These are phyloP conservation scores for Chimonanthus salicifolius DNA, from an alignment of 164 flowering plant species.

Conservation along the genomic window DNA sequence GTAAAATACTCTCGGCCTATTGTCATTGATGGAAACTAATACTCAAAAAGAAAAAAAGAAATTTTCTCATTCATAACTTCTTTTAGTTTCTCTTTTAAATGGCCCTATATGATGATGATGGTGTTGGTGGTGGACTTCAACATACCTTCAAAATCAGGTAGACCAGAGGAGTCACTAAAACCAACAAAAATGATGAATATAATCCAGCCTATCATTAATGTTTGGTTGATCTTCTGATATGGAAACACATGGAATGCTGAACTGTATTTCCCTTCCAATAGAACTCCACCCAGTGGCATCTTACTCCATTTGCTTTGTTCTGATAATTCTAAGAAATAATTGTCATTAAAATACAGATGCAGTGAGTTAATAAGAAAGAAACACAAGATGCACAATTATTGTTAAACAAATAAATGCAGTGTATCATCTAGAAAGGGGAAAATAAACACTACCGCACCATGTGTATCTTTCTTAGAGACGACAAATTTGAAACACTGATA, in stretches of 20 bases:
- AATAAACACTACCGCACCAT: no score
- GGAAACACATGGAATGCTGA: conserved; percentile 11
- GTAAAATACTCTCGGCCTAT: not conserved
- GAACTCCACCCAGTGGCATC: conserved; percentile 5
- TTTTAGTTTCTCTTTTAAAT: no score
- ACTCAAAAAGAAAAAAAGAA: no score
- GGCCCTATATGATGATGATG: no score
- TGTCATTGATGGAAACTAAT: not conserved
- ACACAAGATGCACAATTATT: no score
- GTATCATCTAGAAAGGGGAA: no score
- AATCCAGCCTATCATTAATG: conserved; percentile 19
- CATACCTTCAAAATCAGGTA: conserved; percentile 53
- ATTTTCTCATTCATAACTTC: not conserved
- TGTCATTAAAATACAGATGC: not conserved
- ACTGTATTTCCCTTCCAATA: conserved; percentile 9
- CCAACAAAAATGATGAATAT: conserved; percentile 20
- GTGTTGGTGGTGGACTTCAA: not conserved
- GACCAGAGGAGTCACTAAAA: conserved; percentile 23
- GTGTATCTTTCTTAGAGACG: no score
- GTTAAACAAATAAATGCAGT: not conserved
- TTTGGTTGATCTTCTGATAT: conserved; percentile 11
- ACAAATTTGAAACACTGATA: no score
- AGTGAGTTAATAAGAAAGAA: not conserved
- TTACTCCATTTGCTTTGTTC: conserved; percentile 6
- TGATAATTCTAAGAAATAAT: conserved; percentile 5